Conservation (phyloP, 2,329 filamentous ascomycete genomes). For the Verticillium albo-atrum region DNA sequence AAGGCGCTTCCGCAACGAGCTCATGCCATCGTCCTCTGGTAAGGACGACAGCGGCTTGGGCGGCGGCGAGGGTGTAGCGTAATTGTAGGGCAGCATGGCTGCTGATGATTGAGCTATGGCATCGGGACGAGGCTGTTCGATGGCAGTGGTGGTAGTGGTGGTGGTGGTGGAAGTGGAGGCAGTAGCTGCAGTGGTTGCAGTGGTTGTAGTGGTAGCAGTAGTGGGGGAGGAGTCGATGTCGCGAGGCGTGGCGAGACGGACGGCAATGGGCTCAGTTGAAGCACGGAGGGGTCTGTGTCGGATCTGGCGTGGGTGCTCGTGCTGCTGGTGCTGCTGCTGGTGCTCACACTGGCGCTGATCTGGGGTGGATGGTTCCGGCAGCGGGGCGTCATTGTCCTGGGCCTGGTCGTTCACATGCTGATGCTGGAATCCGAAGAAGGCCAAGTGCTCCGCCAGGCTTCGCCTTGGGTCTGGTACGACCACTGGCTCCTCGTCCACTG, state of each 20-base stretch:
- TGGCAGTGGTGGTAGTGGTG: background rate
- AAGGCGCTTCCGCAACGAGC: conserved; percentile 60
- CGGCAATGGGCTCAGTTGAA: background rate
- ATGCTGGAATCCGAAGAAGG: background rate
- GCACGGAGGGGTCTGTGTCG: background rate
- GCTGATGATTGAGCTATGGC: background rate
- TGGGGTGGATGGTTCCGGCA: background rate
- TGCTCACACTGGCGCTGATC: background rate
- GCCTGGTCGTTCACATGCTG: background rate
- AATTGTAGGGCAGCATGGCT: background rate
- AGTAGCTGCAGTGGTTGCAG: background rate
- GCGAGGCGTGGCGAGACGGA: background rate
- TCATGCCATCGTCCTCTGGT: conserved; percentile 79
- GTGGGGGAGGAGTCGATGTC: background rate
- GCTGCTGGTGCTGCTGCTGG: background rate
- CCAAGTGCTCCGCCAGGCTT: background rate
- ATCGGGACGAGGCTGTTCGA: background rate
- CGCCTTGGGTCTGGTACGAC: background rate
- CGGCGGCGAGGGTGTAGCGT: background rate
- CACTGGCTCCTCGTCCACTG: background rate
- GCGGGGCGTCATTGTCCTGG: background rate
- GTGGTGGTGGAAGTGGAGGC: background rate
- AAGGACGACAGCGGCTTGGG: conserved; percentile 24
- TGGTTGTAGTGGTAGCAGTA: no score
- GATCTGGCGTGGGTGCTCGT: background rate